phyloP scores from a whole-genome alignment of 495 filamentous ascomycete species.

The Hypoxylon fuscum region DNA sequence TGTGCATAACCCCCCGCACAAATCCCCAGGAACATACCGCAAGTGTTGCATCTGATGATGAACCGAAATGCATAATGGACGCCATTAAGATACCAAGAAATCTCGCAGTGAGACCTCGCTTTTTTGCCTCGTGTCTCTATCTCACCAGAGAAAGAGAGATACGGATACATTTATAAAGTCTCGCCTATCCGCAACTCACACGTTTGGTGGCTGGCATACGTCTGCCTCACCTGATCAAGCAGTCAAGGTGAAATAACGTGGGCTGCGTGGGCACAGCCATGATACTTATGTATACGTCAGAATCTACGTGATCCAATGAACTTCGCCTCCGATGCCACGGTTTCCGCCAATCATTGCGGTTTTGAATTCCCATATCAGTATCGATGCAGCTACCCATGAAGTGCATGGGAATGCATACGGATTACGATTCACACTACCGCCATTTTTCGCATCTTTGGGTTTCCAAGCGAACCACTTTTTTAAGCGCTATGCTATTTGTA shows the following conservation, averaged over 20 bases:
- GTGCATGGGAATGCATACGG: not conserved
- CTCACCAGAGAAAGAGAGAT: conserved; percentile 1
- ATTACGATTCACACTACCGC: no score
- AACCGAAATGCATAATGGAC: conserved; percentile 30
- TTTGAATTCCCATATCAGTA: conserved; percentile 17
- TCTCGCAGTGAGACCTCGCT: conserved; percentile 3
- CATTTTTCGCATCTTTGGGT: no score
- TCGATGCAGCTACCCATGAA: conserved; percentile 17
- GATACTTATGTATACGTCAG: conserved; percentile 20
- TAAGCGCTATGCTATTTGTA: no score
- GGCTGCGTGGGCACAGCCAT: conserved; percentile 7
- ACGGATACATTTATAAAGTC: not conserved
- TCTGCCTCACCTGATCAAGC: not conserved
- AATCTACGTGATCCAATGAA: conserved; percentile 6
- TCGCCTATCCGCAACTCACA: conserved; percentile 33
- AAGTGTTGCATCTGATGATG: conserved; percentile 13
- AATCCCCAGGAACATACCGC: conserved; percentile 25
- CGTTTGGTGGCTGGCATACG: conserved; percentile 15
- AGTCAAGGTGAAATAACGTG: conserved; percentile 3
- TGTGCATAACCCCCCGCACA: conserved; percentile 30
- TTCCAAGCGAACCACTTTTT: no score
- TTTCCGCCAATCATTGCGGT: conserved; percentile 4
- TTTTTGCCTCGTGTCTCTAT: conserved; percentile 10
- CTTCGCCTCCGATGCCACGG: conserved; percentile 7
- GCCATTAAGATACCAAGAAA: conserved; percentile 14